A percentile compares a stretch with the other conserved stretches of the same genome.
Evolutionary conservation across 768 basidiomycete genomes (phyloP).

Genomic region (Tulasnella sp.): DNA sequence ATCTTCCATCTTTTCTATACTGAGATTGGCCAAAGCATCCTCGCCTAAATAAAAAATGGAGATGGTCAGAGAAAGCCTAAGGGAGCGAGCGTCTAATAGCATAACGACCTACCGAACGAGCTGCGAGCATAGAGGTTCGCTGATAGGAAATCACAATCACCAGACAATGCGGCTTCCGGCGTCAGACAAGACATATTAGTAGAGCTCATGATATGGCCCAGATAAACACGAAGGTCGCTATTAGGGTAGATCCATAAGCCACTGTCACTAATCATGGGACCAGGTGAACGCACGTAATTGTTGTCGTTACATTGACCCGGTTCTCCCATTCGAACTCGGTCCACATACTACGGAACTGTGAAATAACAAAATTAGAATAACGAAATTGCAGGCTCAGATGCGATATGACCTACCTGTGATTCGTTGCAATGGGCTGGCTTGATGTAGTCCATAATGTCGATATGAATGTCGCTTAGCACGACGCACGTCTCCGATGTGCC

Average conservation of each 20-base stretch:
- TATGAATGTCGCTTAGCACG: conserved; percentile 92
- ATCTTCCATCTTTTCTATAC: conserved; percentile 74
- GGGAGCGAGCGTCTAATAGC: not conserved
- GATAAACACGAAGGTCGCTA: conserved; percentile 79
- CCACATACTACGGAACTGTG: conserved; percentile 94
- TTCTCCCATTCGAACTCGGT: conserved; percentile 99
- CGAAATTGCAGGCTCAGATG: not conserved
- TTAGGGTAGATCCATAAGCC: not conserved
- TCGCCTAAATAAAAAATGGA: conserved; percentile 48
- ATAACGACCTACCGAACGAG: conserved; percentile 64
- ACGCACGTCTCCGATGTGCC: conserved; percentile 83
- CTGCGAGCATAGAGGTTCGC: conserved; percentile 95
- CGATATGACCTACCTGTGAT: conserved; percentile 51
- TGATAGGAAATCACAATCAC: conserved; percentile 93
- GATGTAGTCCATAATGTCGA: conserved; percentile 98
- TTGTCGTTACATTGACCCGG: conserved; percentile 83
- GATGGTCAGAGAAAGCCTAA: not conserved
- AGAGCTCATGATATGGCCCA: conserved; percentile 88
- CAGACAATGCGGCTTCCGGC: conserved; percentile 74
- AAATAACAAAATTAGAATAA: not conserved
- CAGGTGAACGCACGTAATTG: conserved; percentile 51
- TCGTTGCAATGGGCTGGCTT: conserved; percentile 94
- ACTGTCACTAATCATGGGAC: not conserved
- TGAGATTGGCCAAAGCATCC: conserved; percentile 91
- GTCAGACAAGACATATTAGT: conserved; percentile 98